Percentiles rank a stretch among this genome's conserved stretches.
These are phyloP conservation scores for Yamadazyma diddensiae DNA, from an alignment of 1,139 yeast genomes.

Conservation along the genomic window DNA sequence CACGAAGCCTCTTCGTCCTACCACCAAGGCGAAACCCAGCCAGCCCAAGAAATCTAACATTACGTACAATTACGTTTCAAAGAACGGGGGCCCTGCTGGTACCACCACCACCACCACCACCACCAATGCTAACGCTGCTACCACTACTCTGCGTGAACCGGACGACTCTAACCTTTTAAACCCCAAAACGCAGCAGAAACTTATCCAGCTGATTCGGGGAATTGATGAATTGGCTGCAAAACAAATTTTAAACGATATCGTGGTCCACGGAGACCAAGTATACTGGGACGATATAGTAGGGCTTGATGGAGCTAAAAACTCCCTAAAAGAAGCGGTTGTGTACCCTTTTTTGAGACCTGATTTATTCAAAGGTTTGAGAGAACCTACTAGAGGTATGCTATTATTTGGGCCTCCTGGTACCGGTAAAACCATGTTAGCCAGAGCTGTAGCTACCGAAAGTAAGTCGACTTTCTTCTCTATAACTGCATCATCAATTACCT, in stretches of 20 bases:
- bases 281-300: slow-evolving; percentile 98
- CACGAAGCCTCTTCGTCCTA: slow-evolving; percentile 3
- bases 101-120: background rate
- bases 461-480: slow-evolving; percentile 92
- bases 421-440: slow-evolving; percentile 95
- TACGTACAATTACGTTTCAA: slow-evolving; percentile 27
- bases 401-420: slow-evolving; percentile 98
- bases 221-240: slow-evolving; percentile 40
- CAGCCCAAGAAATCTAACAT: slow-evolving; percentile 21
- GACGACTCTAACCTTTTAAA: slow-evolving; percentile 33
- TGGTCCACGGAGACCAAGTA: slow-evolving; percentile 92
- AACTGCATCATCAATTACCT: slow-evolving; percentile 87
- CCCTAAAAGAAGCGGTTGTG: slow-evolving; percentile 93
- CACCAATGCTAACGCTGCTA: background rate
- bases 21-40: background rate
- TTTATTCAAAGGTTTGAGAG: slow-evolving; percentile 83
- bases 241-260: slow-evolving; percentile 87
- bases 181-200: slow-evolving; percentile 59
- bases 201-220: slow-evolving; percentile 39
- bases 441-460: slow-evolving; percentile 97
- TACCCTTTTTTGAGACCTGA: slow-evolving; percentile 95
- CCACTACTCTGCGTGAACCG: background rate
- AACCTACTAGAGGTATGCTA: slow-evolving; percentile 95
- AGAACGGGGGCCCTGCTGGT: slow-evolving; percentile 4
- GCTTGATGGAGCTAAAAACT: slow-evolving; percentile 80